Evolutionary conservation across 2,329 filamentous ascomycete genomes (phyloP), one percentile per base, ranked within the genome.

Genomic region (Penicillium sclerotigenum): DNA sequence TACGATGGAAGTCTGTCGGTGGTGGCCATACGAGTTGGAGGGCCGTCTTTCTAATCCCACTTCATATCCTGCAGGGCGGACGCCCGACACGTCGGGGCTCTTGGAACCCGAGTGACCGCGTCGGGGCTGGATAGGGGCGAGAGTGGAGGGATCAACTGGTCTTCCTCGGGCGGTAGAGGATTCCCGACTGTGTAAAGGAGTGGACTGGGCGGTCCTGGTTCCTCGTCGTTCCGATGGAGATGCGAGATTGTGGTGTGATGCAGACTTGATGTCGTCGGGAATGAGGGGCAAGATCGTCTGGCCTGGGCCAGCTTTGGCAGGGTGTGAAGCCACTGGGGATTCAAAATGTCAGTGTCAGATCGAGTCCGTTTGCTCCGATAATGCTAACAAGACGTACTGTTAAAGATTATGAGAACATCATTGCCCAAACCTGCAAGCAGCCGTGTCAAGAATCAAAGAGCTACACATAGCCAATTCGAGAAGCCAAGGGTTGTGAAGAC

Each of bases 1-100:
- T 55, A 97, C 92, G 66, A 97, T 97, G 47, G 93, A 97, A 0
- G 93, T 96, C 77, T 99, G 91, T 53, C 94, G 87, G 76, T 97
- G 91, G 73, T 99, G 92, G 57, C 90, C 90, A 80, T 97, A 87
- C 16, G 81, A 82, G 57, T 75, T 75, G 7, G 74, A 77, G 34
- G 75, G 73, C 51, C 72, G 67, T 58, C 75, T 69, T 65, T 78
- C 75, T 56, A 76, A 62, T 53, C 65, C 65, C 43, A 62, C 70
- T 63, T 75, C 73, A 56, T 75, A 71, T 59, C 67, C 69, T 59
- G 67, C 58, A 37, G 73, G 70, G 26, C 75, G 73, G 45, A 58
- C 65, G 49, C 67, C 55, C 38, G 66, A 64, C 7, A 74, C 66
- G 56, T 77, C 74, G 36, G 74, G 74, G 52, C 74, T 77, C 59